Evolutionary conservation across 306 rosid species (phyloP).

Genomic region (Purshia tridentata): DNA sequence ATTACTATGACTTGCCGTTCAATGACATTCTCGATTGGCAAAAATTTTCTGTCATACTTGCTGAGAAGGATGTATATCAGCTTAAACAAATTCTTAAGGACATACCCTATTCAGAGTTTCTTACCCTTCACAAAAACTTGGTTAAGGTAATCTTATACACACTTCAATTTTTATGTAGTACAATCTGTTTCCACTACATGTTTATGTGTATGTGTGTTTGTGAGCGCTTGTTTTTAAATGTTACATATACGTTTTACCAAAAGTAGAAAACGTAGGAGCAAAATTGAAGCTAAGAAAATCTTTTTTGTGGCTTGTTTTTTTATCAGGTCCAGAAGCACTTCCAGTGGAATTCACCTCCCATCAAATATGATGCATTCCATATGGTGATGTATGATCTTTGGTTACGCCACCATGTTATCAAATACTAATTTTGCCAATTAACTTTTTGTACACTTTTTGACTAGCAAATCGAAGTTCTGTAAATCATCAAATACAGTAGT

Average conservation of each 20-base stretch:
- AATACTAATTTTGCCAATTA: conserved; percentile 49
- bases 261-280: background rate
- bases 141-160: conserved; percentile 48
- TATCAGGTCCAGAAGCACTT: conserved; percentile 89
- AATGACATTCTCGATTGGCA: conserved; percentile 92
- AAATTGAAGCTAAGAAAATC: conserved; percentile 15
- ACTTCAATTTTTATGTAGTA: background rate
- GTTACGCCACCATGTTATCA: conserved; percentile 79
- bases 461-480: conserved; percentile 48
- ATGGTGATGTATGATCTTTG: conserved; percentile 98
- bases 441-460: conserved; percentile 41
- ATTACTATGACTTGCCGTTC: conserved; percentile 94
- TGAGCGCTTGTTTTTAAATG: background rate
- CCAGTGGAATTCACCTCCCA: conserved; percentile 91
- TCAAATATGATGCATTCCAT: conserved; percentile 77
- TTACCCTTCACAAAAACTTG: conserved; percentile 65
- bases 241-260: background rate
- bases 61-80: conserved; percentile 78
- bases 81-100: conserved; percentile 81
- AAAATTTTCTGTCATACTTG: conserved; percentile 72
- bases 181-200: background rate
- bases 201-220: background rate
- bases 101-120: conserved; percentile 63
- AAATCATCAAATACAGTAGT: conserved; percentile 26
- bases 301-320: conserved; percentile 21